phyloP scores from a whole-genome alignment of 2,329 filamentous ascomycete genomes.

The Calonectria pauciramosa region DNA sequence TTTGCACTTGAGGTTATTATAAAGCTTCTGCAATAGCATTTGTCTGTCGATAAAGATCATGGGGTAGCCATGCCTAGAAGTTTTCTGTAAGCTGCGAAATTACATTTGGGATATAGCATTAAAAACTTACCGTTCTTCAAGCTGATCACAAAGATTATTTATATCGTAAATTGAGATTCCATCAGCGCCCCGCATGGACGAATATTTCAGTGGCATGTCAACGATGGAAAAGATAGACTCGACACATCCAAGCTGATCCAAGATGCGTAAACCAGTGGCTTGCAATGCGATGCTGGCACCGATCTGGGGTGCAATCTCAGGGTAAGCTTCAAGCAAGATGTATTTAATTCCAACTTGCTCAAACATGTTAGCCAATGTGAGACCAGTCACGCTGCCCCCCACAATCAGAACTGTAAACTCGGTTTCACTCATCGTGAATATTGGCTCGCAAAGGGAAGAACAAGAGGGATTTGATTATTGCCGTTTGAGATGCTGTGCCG shows the following conservation, averaged over 20 bases:
- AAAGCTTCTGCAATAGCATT: not conserved
- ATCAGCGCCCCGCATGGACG: not conserved
- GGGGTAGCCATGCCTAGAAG: not conserved
- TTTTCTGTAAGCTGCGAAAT: not conserved
- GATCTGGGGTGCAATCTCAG: not conserved
- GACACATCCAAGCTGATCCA: not conserved
- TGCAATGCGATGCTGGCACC: not conserved
- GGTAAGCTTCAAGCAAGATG: not conserved
- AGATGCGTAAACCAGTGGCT: not conserved
- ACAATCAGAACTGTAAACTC: not conserved
- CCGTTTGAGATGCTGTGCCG: not conserved
- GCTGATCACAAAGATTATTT: not conserved
- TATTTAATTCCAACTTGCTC: not conserved
- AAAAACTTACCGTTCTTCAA: not conserved
- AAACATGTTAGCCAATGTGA: not conserved
- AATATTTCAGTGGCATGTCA: not conserved
- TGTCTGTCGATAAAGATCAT: not conserved
- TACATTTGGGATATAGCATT: accelerated
- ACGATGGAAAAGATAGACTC: not conserved
- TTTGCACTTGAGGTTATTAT: not conserved
- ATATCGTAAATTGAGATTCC: not conserved
- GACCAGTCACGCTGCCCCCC: not conserved
- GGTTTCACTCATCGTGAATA: not conserved
- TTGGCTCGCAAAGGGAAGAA: not conserved
- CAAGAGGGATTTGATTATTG: not conserved